Evolutionary conservation across 2,329 filamentous ascomycete genomes (phyloP).

Genomic region (Botrytis deweyae): DNA sequence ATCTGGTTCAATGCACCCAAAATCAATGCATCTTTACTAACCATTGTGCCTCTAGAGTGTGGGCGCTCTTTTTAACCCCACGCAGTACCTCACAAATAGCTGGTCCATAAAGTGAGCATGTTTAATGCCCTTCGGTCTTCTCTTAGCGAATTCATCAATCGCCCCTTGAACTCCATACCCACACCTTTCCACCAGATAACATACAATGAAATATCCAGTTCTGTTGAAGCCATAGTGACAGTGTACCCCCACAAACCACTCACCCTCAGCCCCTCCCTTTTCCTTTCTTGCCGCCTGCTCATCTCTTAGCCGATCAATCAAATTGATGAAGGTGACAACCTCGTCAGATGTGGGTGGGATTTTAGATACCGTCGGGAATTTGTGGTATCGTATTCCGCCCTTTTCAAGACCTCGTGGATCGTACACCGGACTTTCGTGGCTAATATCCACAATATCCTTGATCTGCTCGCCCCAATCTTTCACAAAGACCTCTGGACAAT

Average conservation of each 20-base stretch:
- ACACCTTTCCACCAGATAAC: conserved; percentile 82
- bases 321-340: conserved; percentile 52
- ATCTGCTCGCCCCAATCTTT: conserved; percentile 64
- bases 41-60: conserved; percentile 31
- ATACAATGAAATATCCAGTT: conserved; percentile 87
- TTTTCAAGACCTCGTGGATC: conserved; percentile 69
- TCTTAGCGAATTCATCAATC: conserved; percentile 71
- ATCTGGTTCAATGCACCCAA: neutral
- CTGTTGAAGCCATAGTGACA: conserved; percentile 94
- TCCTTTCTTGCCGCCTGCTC: conserved; percentile 50
- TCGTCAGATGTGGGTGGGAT: conserved; percentile 66
- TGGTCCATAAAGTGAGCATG: conserved; percentile 88
- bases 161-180: conserved; percentile 72
- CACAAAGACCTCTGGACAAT: conserved; percentile 74
- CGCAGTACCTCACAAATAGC: conserved; percentile 73
- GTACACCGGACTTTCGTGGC: conserved; percentile 87
- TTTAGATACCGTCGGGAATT: conserved; percentile 90
- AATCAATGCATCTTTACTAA: conserved; percentile 1
- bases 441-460: conserved; percentile 83
- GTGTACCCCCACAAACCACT: conserved; percentile 72
- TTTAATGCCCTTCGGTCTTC: conserved; percentile 78
- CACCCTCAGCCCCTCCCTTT: conserved; percentile 43
- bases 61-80: conserved; percentile 37
- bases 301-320: conserved; percentile 60
- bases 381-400: conserved; percentile 71